These are phyloP conservation scores for Panellus pusillus DNA, from an alignment of 768 basidiomycete species.

Conservation along the genomic window DNA sequence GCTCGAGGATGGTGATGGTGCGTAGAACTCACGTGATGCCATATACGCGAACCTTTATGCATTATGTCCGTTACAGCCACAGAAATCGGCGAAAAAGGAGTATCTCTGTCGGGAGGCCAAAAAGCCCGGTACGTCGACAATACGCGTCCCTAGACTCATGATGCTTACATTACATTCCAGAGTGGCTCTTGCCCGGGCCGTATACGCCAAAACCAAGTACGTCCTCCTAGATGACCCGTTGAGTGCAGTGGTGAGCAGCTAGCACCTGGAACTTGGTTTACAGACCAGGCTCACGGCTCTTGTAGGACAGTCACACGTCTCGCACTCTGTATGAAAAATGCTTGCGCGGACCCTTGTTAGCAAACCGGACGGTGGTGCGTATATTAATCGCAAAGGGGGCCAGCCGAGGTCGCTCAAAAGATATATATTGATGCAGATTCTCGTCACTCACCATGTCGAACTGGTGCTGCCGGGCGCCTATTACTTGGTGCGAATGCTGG, in stretches of 20 bases:
- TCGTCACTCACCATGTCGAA: slow-evolving; percentile 85
- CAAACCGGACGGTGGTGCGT: slow-evolving; percentile 63
- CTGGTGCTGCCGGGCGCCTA: slow-evolving; percentile 75
- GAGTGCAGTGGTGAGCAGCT: slow-evolving; percentile 55
- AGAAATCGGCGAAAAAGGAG: slow-evolving; percentile 72
- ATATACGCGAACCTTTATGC: too few species aligned
- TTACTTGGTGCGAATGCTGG: slow-evolving; percentile 77
- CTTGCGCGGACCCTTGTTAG: slow-evolving; percentile 64
- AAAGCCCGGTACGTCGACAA: slow-evolving; percentile 50
- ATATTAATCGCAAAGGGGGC: not conserved
- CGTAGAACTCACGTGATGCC: too few species aligned
- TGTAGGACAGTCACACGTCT: slow-evolving; percentile 67
- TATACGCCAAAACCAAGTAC: slow-evolving; percentile 51
- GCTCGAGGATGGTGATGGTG: slow-evolving; percentile 77
- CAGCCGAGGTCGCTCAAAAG: not conserved
- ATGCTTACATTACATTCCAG: slow-evolving; percentile 25
- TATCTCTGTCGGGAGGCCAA: slow-evolving; percentile 46
- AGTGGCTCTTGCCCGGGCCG: slow-evolving; percentile 63
- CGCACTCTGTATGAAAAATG: slow-evolving; percentile 64
- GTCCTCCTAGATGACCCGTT: slow-evolving; percentile 61
- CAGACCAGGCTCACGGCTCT: not conserved
- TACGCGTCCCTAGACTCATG: not conserved
- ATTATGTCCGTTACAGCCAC: slow-evolving; percentile 35
- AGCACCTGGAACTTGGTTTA: too few species aligned
- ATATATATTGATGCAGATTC: slow-evolving; percentile 42